These are phyloP conservation scores for Aspergillus fumigatus DNA, from an alignment of 2,329 filamentous ascomycete genomes.

Conservation along the genomic window DNA sequence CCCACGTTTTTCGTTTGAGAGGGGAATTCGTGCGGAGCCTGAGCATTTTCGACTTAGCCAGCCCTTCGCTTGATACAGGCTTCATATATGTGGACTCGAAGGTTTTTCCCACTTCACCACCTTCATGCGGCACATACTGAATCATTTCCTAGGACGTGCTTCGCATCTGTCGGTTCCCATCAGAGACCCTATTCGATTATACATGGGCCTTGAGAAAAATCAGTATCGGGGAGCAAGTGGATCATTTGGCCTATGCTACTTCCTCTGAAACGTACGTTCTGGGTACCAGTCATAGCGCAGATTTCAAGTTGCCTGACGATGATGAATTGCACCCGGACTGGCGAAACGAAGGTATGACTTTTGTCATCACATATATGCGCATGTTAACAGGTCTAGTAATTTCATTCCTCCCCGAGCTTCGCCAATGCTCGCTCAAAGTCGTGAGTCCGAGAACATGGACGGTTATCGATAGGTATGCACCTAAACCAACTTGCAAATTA, in stretches of 20 bases:
- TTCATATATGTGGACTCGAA: constrained; percentile 74
- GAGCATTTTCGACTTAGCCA: constrained; percentile 63
- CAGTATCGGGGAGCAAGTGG: constrained; percentile 63
- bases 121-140: constrained; percentile 8
- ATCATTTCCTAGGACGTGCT: constrained; percentile 54
- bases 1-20: constrained; percentile 69
- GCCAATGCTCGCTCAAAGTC: constrained; percentile 71
- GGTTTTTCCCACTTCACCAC: constrained; percentile 26
- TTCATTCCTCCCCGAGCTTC: constrained; percentile 60
- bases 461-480: constrained; percentile 63
- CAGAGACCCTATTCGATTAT: constrained; percentile 65
- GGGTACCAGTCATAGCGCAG: constrained; percentile 62
- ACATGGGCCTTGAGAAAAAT: constrained; percentile 73
- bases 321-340: constrained; percentile 80
- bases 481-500: not conserved
- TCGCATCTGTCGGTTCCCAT: constrained; percentile 67
- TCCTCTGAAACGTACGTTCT: constrained; percentile 71
- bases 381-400: constrained; percentile 38
- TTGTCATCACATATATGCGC: not conserved
- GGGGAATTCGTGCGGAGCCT: constrained; percentile 66
- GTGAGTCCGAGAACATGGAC: constrained; percentile 73
- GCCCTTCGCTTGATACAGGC: constrained; percentile 69
- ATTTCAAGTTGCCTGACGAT: constrained; percentile 81
- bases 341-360: constrained; percentile 60
- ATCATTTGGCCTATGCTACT: constrained; percentile 71